Percentiles rank a stretch among this genome's conserved stretches.
Evolutionary conservation across 805 yeast genomes (phyloP).

Genomic region (Candida taoyuanica): DNA sequence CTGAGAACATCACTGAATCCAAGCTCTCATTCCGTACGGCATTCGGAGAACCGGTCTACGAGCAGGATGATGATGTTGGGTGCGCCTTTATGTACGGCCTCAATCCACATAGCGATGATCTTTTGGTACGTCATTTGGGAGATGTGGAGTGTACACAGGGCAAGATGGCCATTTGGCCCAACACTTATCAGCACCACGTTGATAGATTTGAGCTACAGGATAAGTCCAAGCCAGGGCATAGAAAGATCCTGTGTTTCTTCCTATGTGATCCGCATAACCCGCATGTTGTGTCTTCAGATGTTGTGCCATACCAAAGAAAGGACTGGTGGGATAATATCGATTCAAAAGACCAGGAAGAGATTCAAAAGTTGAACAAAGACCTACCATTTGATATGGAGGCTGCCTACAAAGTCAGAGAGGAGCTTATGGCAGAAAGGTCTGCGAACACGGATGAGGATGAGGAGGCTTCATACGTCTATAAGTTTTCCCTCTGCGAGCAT

Average conservation of each 20-base stretch:
- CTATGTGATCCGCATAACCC: constrained; percentile 9
- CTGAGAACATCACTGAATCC: constrained; percentile 5
- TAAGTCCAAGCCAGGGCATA: constrained; percentile 5
- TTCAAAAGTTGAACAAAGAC: constrained; percentile 1
- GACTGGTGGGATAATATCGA: constrained; percentile 10
- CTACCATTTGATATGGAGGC: constrained; percentile 4
- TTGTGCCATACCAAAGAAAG: constrained; percentile 2
- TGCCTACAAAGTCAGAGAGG: constrained; percentile 4
- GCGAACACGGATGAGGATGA: neutral
- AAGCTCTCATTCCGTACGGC: constrained; percentile 8
- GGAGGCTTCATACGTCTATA: neutral
- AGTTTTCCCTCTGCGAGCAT: constrained; percentile 8
- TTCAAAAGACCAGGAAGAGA: constrained; percentile 1
- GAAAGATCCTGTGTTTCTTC: constrained; percentile 10
- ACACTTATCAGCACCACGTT: constrained; percentile 8
- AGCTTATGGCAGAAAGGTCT: constrained; percentile 8
- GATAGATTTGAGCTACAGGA: constrained; percentile 7
- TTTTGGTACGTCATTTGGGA: constrained; percentile 1
- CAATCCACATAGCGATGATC: neutral
- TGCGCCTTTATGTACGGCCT: constrained; percentile 4
- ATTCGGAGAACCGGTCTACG: constrained; percentile 6
- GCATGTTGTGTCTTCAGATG: neutral
- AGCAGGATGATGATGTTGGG: constrained; percentile 7
- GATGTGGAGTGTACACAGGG: constrained; percentile 2
- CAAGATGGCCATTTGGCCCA: constrained; percentile 10